A percentile compares a stretch with the other conserved stretches of the same genome.
phyloP scores from a whole-genome alignment of 139 green algal species.

The Chlamydomonas eustigma region DNA sequence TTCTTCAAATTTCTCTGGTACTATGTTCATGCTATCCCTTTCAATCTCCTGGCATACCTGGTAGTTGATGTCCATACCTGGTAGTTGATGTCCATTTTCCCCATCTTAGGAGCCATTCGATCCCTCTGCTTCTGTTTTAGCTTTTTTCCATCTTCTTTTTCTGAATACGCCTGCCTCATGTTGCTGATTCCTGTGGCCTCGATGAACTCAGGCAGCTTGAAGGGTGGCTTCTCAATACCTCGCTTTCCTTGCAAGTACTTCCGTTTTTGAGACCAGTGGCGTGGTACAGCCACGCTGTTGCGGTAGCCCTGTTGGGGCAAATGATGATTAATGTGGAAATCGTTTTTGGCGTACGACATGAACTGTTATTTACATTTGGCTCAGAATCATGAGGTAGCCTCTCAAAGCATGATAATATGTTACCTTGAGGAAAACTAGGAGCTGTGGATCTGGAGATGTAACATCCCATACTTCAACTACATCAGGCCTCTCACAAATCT shows the following conservation, averaged over 20 bases:
- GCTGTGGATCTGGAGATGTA: slow-evolving; percentile 80
- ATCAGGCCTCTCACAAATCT: slow-evolving; percentile 78
- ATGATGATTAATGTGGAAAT: too few species aligned
- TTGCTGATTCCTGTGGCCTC: slow-evolving; percentile 87
- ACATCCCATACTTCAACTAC: slow-evolving; percentile 98
- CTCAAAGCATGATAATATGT: neutral
- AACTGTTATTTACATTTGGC: too few species aligned
- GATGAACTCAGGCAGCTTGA: slow-evolving; percentile 97
- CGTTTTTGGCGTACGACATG: too few species aligned
- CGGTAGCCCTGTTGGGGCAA: slow-evolving; percentile 28
- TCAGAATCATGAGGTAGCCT: too few species aligned
- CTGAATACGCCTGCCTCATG: slow-evolving; percentile 85
- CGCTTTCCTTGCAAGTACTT: slow-evolving; percentile 96
- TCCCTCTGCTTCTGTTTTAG: slow-evolving; percentile 84
- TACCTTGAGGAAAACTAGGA: slow-evolving; percentile 95
- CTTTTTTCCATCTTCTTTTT: slow-evolving; percentile 81
- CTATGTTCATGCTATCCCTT: too few species aligned
- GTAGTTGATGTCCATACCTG: slow-evolving; percentile 16
- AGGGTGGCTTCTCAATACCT: slow-evolving; percentile 97
- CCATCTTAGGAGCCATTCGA: slow-evolving; percentile 75
- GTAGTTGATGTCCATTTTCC: slow-evolving; percentile 27
- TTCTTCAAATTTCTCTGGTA: too few species aligned
- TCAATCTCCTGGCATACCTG: too few species aligned
- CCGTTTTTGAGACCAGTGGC: slow-evolving; percentile 96
- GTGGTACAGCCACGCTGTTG: slow-evolving; percentile 90